Evolutionary conservation across 345 rosid genomes (phyloP), one percentile per base, ranked within the genome.

Genomic region (Sisymbrium irio): DNA sequence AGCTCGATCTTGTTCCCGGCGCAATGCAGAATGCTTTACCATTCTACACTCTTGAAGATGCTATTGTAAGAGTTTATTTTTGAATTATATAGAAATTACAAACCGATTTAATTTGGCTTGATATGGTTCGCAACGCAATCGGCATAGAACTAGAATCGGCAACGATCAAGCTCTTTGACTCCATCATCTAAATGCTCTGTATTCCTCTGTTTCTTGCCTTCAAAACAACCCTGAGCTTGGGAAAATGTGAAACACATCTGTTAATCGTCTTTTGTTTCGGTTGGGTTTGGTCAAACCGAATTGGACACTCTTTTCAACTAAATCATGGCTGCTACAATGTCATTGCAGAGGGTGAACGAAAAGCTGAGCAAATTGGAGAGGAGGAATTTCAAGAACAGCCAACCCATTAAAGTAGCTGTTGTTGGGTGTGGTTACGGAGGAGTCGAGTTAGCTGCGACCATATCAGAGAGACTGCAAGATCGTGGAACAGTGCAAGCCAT

Each of bases 381-480:
- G 75, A 84, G 72, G 81, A 87, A 81, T 51, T 94, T 94, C 67
- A 83, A 88, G 54, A 79, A 82, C 65, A 82, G 75, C 33, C 74
- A 87, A 67, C 66, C 62, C 72, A 86, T 91, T 35, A 74, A 70
- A 40, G 88, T 91, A 62, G 93, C 87, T 69, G 84, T 94, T 74
- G 97, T 91, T 69, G 98, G 98, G 15, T 94, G 98, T 71, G 98
- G 98, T 79, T 94, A 94, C 65, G 77, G 93, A 22, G 98, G 98
- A 54, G 89, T 94, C 59, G 98, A 94, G 82, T 79, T 94, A 73
- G 98, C 98, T 84, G 98, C 98, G 39, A 91, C 97, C 32, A 58
- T 94, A 66, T 74, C 98, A 4, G 98, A 94, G 77, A 89, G 98
- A 81, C 84, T 94, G 62, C 88, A 82, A 77, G 88, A 87, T 54